Conservation (phyloP, 306 rosid species). For the Comarum palustre region DNA sequence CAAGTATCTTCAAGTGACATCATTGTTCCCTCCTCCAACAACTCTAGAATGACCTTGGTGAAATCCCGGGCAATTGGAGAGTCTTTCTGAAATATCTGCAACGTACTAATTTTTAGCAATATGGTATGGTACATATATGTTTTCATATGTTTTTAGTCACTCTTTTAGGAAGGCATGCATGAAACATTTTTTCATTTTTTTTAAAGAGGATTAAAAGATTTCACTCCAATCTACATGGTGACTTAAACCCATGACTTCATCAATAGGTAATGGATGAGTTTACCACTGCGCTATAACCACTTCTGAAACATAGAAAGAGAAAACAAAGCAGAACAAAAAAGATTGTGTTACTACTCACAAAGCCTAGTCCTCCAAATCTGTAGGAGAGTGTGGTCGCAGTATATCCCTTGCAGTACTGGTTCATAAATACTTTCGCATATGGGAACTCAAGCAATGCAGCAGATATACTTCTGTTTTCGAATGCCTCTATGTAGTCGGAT, state of each 20-base stretch:
- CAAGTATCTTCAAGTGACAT: slow-evolving; percentile 38
- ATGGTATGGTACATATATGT: not conserved
- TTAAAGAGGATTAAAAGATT: no score
- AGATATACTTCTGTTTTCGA: slow-evolving; percentile 30
- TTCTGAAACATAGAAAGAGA: not conserved
- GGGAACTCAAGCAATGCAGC: slow-evolving; percentile 72
- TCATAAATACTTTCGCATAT: slow-evolving; percentile 45
- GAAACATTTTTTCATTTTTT: no score
- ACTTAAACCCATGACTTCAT: no score
- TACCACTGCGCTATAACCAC: no score
- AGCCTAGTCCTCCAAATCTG: slow-evolving; percentile 66
- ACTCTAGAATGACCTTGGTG: slow-evolving; percentile 44
- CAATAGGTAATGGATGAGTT: no score
- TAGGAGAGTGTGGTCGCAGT: slow-evolving; percentile 24
- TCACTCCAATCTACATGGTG: no score
- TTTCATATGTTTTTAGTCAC: not conserved
- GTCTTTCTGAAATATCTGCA: slow-evolving; percentile 59
- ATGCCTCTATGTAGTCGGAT: slow-evolving; percentile 16
- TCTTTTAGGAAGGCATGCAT: not conserved
- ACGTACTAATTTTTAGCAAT: not conserved
- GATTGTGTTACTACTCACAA: slow-evolving; percentile 39
- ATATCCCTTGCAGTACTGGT: slow-evolving; percentile 42
- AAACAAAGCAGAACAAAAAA: not conserved
- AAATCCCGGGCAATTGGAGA: slow-evolving; percentile 55
- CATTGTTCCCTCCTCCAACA: slow-evolving; percentile 38